These are phyloP conservation scores for Xylariaceae sp. DNA, from an alignment of 2,329 filamentous ascomycete species.

Conservation along the genomic window DNA sequence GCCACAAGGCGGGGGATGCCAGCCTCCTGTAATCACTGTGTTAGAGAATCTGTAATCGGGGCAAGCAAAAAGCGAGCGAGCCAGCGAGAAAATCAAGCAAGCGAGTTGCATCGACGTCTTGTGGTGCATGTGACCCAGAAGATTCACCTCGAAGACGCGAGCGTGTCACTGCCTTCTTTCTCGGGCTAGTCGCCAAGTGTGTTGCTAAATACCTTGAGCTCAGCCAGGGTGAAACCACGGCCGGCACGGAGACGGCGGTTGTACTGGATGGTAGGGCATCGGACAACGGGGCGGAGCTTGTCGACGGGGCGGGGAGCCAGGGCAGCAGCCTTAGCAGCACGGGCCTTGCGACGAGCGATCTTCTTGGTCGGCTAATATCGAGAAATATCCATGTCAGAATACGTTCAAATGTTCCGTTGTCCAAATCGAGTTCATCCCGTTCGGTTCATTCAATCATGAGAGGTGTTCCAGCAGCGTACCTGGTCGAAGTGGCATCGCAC, in stretches of 20 bases:
- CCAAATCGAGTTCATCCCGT: constrained; percentile 10
- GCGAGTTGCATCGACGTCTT: neutral
- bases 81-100: neutral
- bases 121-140: neutral
- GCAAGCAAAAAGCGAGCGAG: neutral
- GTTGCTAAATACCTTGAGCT: constrained; percentile 76
- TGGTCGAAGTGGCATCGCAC: constrained; percentile 99
- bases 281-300: constrained; percentile 91
- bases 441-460: constrained; percentile 27
- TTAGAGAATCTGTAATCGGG: constrained; percentile 30
- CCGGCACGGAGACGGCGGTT: constrained; percentile 96
- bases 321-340: constrained; percentile 89
- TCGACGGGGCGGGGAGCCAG: constrained; percentile 96
- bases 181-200: neutral
- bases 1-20: constrained; percentile 92
- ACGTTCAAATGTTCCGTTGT: neutral
- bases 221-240: constrained; percentile 94
- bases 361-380: constrained; percentile 82
- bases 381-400: constrained; percentile 20
- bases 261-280: constrained; percentile 98
- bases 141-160: neutral
- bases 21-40: constrained; percentile 63
- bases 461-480: constrained; percentile 50
- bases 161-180: neutral
- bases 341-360: constrained; percentile 83